Conservation (phyloP, 257 asterid genomes). For the Nicotiana obtusifolia region DNA sequence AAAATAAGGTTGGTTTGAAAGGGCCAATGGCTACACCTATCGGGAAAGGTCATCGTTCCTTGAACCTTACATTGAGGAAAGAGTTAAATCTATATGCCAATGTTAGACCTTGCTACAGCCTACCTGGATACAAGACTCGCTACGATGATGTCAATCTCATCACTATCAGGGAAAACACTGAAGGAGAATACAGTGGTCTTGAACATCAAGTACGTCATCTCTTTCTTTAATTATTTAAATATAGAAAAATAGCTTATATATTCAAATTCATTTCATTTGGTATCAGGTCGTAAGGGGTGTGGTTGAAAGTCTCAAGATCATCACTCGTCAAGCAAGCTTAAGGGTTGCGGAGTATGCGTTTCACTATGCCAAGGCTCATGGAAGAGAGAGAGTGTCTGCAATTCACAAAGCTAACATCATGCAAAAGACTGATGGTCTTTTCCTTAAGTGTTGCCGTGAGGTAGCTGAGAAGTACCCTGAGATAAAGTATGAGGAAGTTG, state of each 20-base stretch:
- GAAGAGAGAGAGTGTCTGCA: slow-evolving; percentile 89
- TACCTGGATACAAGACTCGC: slow-evolving; percentile 92
- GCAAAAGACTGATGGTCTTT: slow-evolving; percentile 99
- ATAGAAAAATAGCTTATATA: slow-evolving; percentile 2
- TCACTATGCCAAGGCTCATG: slow-evolving; percentile 87
- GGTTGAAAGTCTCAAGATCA: slow-evolving; percentile 93
- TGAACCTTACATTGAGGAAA: slow-evolving; percentile 90
- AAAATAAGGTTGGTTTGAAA: slow-evolving; percentile 81
- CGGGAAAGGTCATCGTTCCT: slow-evolving; percentile 95
- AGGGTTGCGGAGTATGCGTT: slow-evolving; percentile 97
- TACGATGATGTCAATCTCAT: slow-evolving; percentile 85
- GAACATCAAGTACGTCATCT: slow-evolving; percentile 42
- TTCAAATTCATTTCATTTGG: slow-evolving; percentile 14
- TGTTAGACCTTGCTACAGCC: slow-evolving; percentile 93
- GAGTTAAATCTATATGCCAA: slow-evolving; percentile 92
- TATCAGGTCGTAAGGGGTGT: slow-evolving; percentile 93
- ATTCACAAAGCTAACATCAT: slow-evolving; percentile 98
- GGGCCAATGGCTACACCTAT: slow-evolving; percentile 99
- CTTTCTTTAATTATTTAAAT: not conserved
- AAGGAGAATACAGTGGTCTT: slow-evolving; percentile 55
- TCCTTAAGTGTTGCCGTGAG: slow-evolving; percentile 97
- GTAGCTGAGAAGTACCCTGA: slow-evolving; percentile 94
- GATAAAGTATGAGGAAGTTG: slow-evolving; percentile 83
- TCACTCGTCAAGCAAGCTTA: slow-evolving; percentile 91
- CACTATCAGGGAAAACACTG: slow-evolving; percentile 61